Conservation (phyloP, 257 asterid species). For the Fraxinus cuspidata region DNA sequence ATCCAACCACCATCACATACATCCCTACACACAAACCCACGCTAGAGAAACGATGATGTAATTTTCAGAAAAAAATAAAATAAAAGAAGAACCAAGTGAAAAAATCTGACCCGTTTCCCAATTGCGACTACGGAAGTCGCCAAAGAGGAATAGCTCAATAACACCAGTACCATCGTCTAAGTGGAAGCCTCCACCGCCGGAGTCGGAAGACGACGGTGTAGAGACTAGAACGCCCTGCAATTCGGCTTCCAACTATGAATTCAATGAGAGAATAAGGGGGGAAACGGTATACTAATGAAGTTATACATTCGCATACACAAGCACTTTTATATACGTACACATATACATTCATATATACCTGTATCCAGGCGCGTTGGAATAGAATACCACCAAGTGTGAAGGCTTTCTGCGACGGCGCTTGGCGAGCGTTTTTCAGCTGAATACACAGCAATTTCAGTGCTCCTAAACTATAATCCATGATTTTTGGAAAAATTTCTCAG, state of each 20-base stretch:
- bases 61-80: not conserved
- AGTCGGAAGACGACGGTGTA: conserved; percentile 33
- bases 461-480: conserved; percentile 75
- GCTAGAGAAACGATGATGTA: not conserved
- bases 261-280: not conserved
- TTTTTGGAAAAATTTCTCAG: not conserved
- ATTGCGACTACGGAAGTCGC: conserved; percentile 41
- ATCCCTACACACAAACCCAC: conserved; percentile 47
- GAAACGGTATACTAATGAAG: conserved; percentile 3
- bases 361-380: conserved; percentile 96
- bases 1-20: conserved; percentile 95
- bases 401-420: conserved; percentile 44
- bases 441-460: conserved; percentile 76
- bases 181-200: conserved; percentile 30
- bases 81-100: not conserved
- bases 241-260: not conserved
- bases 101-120: conserved; percentile 59
- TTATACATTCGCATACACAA: not conserved
- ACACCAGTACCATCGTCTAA: conserved; percentile 83
- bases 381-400: conserved; percentile 73
- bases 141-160: conserved; percentile 48
- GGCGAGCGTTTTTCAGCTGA: conserved; percentile 56
- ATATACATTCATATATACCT: conserved; percentile 39
- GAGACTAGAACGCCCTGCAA: conserved; percentile 73
- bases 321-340: not conserved